Evolutionary conservation across 2,329 filamentous ascomycete species (phyloP), one percentile per base, ranked within the genome.

Genomic region (Paecilomyces formosus): DNA sequence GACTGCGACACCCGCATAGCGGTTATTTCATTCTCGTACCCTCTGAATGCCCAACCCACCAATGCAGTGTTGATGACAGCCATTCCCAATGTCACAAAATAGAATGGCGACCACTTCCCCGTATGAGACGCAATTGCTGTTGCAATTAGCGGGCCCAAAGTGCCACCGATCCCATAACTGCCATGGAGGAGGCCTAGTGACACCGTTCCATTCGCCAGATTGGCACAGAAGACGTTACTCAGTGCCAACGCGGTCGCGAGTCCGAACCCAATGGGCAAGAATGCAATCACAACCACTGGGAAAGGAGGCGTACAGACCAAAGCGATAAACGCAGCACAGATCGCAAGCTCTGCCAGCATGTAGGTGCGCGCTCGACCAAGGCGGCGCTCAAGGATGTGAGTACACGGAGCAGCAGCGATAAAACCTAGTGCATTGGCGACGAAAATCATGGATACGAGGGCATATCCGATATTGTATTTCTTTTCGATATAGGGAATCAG

Each of bases 401-500:
- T 82, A 61, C 88, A 79, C 39, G 87, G 82, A 1, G 90, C 90
- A 1, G 88, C 87, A 13, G 81, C 72, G 67, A 95, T 86, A 75
- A 91, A 95, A 13, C 90, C 90, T 3, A 87, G 63, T 0, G 90
- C 89, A 65, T 89, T 89, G 53, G 87, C 84, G 30, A 94, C 82
- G 76, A 94, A 95, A 67, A 95, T 89, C 49, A 93, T 77, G 1
- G 90, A 93, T 2, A 94, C 88, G 8, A 90, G 74, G 1, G 86
- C 88, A 70, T 94, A 93, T 45, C 87, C 87, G 58, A 94, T 90
- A 59, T 80, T 64, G 68, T 93, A 95, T 66, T 88, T 84, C 71
- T 76, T 79, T 70, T 93, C 88, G 72, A 95, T 88, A 68, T 91
- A 91, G 0, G 90, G 90, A 64, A 95, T 89, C 58, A 94, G 69